phyloP scores from a whole-genome alignment of 306 rosid species.

The Sphenostylis stenocarpa region DNA sequence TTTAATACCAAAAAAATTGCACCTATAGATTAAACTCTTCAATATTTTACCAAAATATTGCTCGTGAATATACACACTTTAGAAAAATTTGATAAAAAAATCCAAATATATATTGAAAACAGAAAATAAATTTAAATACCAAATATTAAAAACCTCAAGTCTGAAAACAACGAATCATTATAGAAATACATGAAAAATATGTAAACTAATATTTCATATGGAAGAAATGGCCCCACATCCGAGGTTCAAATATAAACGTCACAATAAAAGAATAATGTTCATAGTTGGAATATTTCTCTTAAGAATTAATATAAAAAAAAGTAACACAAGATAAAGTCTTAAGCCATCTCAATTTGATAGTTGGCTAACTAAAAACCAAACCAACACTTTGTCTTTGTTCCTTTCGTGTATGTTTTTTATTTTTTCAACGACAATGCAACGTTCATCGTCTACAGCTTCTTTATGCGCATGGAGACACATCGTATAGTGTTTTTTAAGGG shows the following conservation, averaged over 20 bases:
- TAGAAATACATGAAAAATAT: neutral
- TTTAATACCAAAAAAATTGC: too few relatives aligned
- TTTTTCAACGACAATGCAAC: neutral
- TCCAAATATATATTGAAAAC: neutral
- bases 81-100: neutral
- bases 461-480: neutral
- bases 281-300: neutral
- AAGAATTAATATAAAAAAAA: neutral
- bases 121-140: neutral
- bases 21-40: too few relatives aligned
- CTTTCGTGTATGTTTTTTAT: neutral
- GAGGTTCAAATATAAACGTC: neutral
- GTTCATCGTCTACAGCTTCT: constrained; percentile 4
- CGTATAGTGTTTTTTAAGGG: neutral
- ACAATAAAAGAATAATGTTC: neutral
- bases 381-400: constrained; percentile 29
- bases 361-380: constrained; percentile 37
- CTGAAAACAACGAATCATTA: neutral
- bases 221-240: neutral
- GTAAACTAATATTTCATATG: neutral
- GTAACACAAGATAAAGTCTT: constrained; percentile 12
- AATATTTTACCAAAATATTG: neutral
- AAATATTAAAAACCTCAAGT: neutral
- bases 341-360: constrained; percentile 22
- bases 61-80: neutral